Conservation (phyloP, 2,329 filamentous ascomycete species). For the Neurospora crassa region DNA sequence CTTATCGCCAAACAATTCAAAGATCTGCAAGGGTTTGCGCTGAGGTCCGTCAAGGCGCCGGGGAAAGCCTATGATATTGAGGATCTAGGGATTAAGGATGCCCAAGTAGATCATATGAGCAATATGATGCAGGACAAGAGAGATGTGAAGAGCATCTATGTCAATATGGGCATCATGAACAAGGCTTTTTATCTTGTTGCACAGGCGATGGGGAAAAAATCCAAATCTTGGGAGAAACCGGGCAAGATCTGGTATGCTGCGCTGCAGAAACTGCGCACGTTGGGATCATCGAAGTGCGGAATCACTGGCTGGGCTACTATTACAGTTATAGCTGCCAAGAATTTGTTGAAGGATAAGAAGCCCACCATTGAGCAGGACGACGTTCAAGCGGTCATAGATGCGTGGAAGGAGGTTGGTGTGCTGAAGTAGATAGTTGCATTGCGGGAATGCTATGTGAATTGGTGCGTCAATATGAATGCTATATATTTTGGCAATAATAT, state of each 20-base stretch:
- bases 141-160: background rate
- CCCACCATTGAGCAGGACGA: background rate
- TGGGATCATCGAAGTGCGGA: background rate
- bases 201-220: background rate
- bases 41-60: background rate
- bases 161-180: background rate
- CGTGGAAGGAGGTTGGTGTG: background rate
- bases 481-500: rapidly evolving
- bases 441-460: background rate
- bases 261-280: background rate
- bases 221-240: background rate
- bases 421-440: background rate
- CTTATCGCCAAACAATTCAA: background rate
- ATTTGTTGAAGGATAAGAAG: background rate
- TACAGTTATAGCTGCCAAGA: background rate
- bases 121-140: background rate
- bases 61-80: background rate
- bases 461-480: background rate
- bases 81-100: background rate
- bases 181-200: background rate
- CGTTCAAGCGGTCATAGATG: background rate
- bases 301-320: background rate
- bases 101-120: background rate
- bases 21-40: background rate
- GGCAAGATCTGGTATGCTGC: background rate